Base-by-base conservation (phyloP, 768 basidiomycete species). In the Mycena metata region DNA sequence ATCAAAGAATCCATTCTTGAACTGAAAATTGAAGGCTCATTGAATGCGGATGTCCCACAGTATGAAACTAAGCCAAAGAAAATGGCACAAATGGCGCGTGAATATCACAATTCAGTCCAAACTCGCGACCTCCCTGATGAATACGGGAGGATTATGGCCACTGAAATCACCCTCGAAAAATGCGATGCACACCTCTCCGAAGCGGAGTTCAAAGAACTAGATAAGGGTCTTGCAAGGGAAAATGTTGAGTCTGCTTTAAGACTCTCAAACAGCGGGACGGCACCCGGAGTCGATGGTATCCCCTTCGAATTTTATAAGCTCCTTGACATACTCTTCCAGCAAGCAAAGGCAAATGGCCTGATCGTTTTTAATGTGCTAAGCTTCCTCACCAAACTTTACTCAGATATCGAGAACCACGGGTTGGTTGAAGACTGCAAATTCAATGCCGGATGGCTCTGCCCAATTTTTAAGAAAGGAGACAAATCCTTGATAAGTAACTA, bases 71-170 rank as follows among this genome's bases (percentile, higher is more conserved):
- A 24, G 5, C 47, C 60, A 1, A 50, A 61, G 33, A 41, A 49
- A 1, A 61, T 61, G 60, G 49, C 46, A 13, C 17, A 61, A 23
- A 61, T 61, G 60, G 60, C 60, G 19, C 33, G 60, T 41, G 46
- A 61, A 19, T 61, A 61, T 30, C 59, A 60, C 33, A n/a, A 60
- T 35, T 60, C 59, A n/a, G n/a, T n/a, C n/a, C n/a, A n/a, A n/a
- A n/a, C n/a, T n/a, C n/a, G n/a, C n/a, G n/a, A n/a, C n/a, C n/a
- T n/a, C n/a, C n/a, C n/a, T n/a, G n/a, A 61, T 15, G 60, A 51
- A 19, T 61, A 61, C 23, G 60, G 60, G 23, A 17, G 49, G 19
- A 33, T 61, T 19, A 9, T 61, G 24, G 49, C 19, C n/a, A 61
- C 47, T 24, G 46, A 36, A 15, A 61, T 61, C 21, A 50, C 49